A percentile compares a stretch with the other conserved stretches of the same genome.
These are phyloP conservation scores for Colletotrichum magnum DNA, from an alignment of 2,329 filamentous ascomycete species.

Conservation along the genomic window DNA sequence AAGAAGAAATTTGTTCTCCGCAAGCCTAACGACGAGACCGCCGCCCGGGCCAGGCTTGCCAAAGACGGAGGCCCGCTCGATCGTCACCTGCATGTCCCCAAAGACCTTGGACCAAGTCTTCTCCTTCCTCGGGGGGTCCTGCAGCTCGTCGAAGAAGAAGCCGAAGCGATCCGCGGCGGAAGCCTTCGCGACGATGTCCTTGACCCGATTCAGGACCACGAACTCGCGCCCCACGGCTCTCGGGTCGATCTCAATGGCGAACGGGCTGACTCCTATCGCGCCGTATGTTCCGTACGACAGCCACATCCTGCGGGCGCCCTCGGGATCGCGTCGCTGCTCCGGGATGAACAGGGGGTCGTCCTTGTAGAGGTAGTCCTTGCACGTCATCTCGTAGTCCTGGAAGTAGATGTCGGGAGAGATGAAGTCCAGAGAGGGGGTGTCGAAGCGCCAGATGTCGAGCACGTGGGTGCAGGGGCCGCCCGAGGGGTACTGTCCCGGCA, in stretches of 20 bases:
- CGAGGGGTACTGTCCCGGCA: slow-evolving; percentile 53
- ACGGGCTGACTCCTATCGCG: slow-evolving; percentile 52
- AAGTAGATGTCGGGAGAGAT: slow-evolving; percentile 64
- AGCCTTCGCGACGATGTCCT: too few species aligned
- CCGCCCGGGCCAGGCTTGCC: slow-evolving; percentile 53
- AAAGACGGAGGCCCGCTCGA: slow-evolving; percentile 56
- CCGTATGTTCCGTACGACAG: slow-evolving; percentile 55
- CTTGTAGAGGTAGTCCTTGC: slow-evolving; percentile 57
- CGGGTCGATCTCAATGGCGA: too few species aligned
- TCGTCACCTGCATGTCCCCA: slow-evolving; percentile 50
- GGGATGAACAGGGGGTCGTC: slow-evolving; percentile 64
- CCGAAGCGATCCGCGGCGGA: slow-evolving; percentile 47
- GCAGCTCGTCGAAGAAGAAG: slow-evolving; percentile 54
- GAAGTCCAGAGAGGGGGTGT: slow-evolving; percentile 58
- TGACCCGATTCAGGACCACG: too few species aligned
- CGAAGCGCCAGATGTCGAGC: slow-evolving; percentile 54
- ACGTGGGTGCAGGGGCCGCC: slow-evolving; percentile 50
- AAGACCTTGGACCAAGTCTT: slow-evolving; percentile 46
- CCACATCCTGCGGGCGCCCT: slow-evolving; percentile 59
- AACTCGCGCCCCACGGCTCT: too few species aligned
- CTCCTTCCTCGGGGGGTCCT: slow-evolving; percentile 34
- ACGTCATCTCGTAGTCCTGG: slow-evolving; percentile 60
- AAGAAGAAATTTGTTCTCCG: too few species aligned
- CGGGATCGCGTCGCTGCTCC: slow-evolving; percentile 63
- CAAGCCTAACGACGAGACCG: slow-evolving; percentile 25